A percentile compares a stretch with the other conserved stretches of the same genome.
Evolutionary conservation across 257 asterid genomes (phyloP).

Genomic region (Verbascum thapsus): DNA sequence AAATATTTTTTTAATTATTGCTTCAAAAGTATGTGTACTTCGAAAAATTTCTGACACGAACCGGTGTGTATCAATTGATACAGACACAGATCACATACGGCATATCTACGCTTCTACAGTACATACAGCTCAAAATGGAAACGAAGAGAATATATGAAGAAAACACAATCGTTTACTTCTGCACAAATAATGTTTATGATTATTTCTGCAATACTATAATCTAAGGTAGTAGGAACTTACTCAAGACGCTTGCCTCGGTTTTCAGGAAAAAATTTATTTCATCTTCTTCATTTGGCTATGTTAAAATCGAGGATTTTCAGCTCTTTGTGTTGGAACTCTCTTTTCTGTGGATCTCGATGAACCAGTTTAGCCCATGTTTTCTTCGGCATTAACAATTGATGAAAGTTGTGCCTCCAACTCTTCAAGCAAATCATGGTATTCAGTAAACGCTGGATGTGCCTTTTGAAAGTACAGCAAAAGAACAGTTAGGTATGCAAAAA

Average conservation of each 20-base stretch:
- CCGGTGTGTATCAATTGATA: not conserved
- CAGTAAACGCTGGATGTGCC: constrained; percentile 69
- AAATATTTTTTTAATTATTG: too few relatives aligned
- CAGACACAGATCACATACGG: not conserved
- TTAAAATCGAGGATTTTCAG: too few relatives aligned
- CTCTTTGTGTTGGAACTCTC: constrained; percentile 26
- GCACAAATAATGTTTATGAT: constrained; percentile 32
- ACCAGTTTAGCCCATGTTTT: constrained; percentile 41
- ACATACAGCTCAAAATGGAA: not conserved
- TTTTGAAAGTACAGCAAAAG: constrained; percentile 31
- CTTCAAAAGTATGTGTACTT: too few relatives aligned
- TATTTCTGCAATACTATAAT: constrained; percentile 17
- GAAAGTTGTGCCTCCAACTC: constrained; percentile 80
- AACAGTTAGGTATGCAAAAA: constrained; percentile 15
- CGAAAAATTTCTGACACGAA: not conserved
- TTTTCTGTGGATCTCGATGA: too few relatives aligned
- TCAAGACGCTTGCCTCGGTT: constrained; percentile 28
- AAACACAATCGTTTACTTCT: constrained; percentile 28
- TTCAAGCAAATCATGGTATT: constrained; percentile 85
- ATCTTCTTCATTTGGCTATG: too few relatives aligned
- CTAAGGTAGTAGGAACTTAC: constrained; percentile 27
- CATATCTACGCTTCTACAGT: too few relatives aligned
- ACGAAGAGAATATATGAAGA: constrained; percentile 28
- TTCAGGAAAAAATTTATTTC: not conserved
- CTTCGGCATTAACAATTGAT: constrained; percentile 45